Evolutionary conservation across 345 rosid species (phyloP).

Genomic region (Bretschneidera sinensis): DNA sequence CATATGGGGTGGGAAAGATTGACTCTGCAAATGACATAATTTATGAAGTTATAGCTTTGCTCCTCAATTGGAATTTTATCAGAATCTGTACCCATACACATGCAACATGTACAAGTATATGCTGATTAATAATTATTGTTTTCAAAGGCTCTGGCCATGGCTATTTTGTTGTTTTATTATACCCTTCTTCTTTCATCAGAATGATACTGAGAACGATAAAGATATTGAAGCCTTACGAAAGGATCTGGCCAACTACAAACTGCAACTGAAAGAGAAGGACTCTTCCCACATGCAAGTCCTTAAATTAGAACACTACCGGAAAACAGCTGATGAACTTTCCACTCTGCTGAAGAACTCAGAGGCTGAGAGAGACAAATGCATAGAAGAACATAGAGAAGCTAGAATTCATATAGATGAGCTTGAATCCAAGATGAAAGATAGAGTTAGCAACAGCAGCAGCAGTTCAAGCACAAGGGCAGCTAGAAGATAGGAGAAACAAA

Average conservation of each 20-base stretch:
- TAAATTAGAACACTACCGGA: slow-evolving; percentile 30
- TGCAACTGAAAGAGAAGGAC: slow-evolving; percentile 41
- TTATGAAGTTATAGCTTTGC: background rate
- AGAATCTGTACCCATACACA: background rate
- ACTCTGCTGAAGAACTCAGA: slow-evolving; percentile 28
- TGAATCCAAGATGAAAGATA: slow-evolving; percentile 29
- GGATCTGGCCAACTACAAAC: slow-evolving; percentile 36
- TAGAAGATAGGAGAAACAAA: slow-evolving; percentile 24
- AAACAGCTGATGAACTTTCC: slow-evolving; percentile 32
- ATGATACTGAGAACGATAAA: slow-evolving; percentile 28
- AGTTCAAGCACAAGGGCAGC: slow-evolving; percentile 19
- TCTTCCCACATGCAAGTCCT: slow-evolving; percentile 29
- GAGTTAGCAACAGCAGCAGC: slow-evolving; percentile 14
- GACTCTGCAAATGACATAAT: background rate
- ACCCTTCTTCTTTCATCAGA: slow-evolving; percentile 1
- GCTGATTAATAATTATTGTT: too few relatives aligned
- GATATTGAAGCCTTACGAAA: slow-evolving; percentile 24
- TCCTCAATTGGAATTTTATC: background rate
- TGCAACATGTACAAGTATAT: background rate
- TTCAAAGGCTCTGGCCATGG: background rate
- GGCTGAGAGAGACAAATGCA: slow-evolving; percentile 22
- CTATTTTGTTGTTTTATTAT: background rate
- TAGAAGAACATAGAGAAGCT: slow-evolving; percentile 21
- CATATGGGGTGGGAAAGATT: too few relatives aligned
- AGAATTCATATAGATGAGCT: too few relatives aligned